Conservation (phyloP, 169 alveolate species). For the Nephromyces sp. region DNA sequence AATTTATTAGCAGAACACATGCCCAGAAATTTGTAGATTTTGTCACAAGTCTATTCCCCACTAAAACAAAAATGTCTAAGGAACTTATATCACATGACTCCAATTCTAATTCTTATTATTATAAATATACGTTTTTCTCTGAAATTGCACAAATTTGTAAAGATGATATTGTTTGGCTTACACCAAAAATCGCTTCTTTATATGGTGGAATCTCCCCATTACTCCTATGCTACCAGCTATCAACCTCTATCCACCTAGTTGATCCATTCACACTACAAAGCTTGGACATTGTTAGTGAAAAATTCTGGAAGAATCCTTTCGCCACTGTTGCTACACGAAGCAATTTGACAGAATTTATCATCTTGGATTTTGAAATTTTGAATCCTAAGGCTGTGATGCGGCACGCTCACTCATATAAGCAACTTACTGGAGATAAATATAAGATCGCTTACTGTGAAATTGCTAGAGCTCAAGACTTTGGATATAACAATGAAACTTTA, state of each 20-base stretch:
- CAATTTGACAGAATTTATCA: neutral
- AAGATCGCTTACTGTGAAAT: neutral
- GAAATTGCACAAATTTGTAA: constrained; percentile 92
- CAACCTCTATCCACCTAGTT: constrained; percentile 60
- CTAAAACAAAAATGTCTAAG: neutral
- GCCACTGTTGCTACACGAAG: neutral
- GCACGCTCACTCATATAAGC: too few species aligned
- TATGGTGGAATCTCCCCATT: constrained; percentile 85
- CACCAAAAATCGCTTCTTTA: constrained; percentile 63
- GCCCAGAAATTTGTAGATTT: constrained; percentile 92
- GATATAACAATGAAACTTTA: neutral
- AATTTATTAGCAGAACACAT: constrained; percentile 78
- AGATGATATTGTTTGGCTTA: constrained; percentile 89
- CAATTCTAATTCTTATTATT: constrained; percentile 59
- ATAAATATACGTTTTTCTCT: constrained; percentile 81
- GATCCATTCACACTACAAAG: constrained; percentile 70
- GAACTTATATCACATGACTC: constrained; percentile 59
- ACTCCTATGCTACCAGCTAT: constrained; percentile 62
- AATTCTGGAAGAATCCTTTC: constrained; percentile 47
- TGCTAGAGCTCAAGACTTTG: neutral
- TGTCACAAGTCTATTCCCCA: constrained; percentile 45
- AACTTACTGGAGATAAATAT: too few species aligned
- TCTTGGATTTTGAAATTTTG: neutral
- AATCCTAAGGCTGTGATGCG: neutral
- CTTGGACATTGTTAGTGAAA: constrained; percentile 55